Percentiles rank a stretch among this genome's conserved stretches.
Conservation (phyloP, 225 moss, liverwort and hornwort genomes). For the Lunularia cruciata region DNA sequence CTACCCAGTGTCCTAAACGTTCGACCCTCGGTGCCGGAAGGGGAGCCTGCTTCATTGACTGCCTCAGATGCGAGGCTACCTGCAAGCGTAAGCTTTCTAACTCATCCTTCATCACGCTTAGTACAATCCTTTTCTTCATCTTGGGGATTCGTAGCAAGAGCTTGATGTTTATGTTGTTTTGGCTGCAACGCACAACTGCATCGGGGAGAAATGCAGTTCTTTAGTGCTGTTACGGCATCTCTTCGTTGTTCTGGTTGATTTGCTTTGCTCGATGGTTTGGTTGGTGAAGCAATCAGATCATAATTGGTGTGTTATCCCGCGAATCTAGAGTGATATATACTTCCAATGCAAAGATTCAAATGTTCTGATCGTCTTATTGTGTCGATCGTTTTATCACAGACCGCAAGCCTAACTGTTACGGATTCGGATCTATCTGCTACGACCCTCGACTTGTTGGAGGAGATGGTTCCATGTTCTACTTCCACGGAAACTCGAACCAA, state of each 20-base stretch:
- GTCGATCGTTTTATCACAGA: slow-evolving; percentile 8
- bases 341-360: too few species aligned
- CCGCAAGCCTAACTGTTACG: slow-evolving; percentile 39
- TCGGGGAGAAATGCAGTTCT: too few species aligned
- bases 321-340: too few species aligned
- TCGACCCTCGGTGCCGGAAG: not conserved
- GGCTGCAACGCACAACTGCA: too few species aligned
- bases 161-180: too few species aligned
- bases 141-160: too few species aligned
- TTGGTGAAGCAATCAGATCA: not conserved
- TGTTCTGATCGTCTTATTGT: not conserved
- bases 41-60: slow-evolving; percentile 40
- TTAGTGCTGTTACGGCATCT: too few species aligned
- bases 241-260: too few species aligned
- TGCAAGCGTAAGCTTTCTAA: slow-evolving; percentile 51
- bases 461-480: slow-evolving; percentile 61
- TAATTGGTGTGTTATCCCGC: not conserved
- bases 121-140: too few species aligned
- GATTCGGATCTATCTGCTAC: slow-evolving; percentile 46
- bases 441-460: slow-evolving; percentile 58
- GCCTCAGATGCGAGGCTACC: slow-evolving; percentile 33
- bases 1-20: slow-evolving; percentile 3
- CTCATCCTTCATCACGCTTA: too few species aligned
- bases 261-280: not conserved
- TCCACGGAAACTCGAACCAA: slow-evolving; percentile 53